phyloP scores from a whole-genome alignment of 2,329 filamentous ascomycete genomes.

The Paracoccidioides brasiliensis region DNA sequence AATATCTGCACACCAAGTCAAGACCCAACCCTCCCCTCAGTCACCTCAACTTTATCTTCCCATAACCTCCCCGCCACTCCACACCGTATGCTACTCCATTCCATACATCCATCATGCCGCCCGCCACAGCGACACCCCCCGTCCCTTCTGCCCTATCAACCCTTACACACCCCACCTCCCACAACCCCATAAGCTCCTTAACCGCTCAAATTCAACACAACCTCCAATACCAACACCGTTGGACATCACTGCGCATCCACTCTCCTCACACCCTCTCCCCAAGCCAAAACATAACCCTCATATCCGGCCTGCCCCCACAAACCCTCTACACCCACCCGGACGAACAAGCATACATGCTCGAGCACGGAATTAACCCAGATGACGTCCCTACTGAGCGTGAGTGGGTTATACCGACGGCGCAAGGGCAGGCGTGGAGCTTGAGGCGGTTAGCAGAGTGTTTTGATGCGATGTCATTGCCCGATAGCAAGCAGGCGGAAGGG shows the following conservation, averaged over 20 bases:
- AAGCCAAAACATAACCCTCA: constrained; percentile 35
- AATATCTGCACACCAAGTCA: background rate
- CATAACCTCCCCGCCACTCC: background rate
- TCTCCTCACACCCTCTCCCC: constrained; percentile 17
- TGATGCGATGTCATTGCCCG: constrained; percentile 33
- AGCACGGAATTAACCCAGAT: constrained; percentile 34
- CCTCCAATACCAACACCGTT: constrained; percentile 49
- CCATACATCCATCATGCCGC: background rate
- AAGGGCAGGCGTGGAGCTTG: constrained; percentile 49
- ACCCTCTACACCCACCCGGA: constrained; percentile 52
- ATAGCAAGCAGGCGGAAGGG: constrained; percentile 1
- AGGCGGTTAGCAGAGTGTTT: constrained; percentile 43
- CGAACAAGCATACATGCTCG: constrained; percentile 48
- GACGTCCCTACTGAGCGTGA: constrained; percentile 40
- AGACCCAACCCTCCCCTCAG: background rate
- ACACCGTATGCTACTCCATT: background rate
- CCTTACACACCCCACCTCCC: constrained; percentile 18
- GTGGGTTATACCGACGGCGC: constrained; percentile 46
- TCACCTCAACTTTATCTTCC: background rate
- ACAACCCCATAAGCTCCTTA: constrained; percentile 30
- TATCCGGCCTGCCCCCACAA: constrained; percentile 49
- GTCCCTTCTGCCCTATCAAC: constrained; percentile 29
- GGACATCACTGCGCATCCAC: constrained; percentile 45
- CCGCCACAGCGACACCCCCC: constrained; percentile 9
- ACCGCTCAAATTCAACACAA: constrained; percentile 50